Base-by-base conservation (phyloP, 169 alveolate species). In the Plasmodium relictum region DNA sequence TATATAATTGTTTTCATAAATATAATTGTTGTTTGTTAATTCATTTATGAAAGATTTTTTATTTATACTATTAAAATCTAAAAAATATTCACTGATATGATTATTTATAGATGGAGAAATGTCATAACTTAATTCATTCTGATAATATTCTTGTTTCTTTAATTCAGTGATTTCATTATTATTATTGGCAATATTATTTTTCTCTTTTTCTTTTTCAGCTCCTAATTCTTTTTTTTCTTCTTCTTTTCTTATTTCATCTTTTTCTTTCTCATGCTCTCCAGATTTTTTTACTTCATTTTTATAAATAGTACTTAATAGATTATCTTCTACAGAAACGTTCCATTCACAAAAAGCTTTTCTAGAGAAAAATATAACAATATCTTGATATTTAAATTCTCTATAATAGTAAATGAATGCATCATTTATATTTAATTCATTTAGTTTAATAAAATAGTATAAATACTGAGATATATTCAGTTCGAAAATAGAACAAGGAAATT, bases 401-500 rank as follows among this genome's bases (percentile, higher is more conserved):
- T 70, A 86, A 41, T 86, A 86, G 18, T 86, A 86, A 12, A 86
- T 44, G 58, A 70, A 86, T 7, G 87, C 87, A 58, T 86, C 87
- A 0, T 31, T 41, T 16, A 86, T 86, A 39, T 86, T 86, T 42
- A 70, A 26, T 3, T 86, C 92, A 37, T 86, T 86, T 2, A 86
- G 12, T 42, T 86, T 86, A 5, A 86, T 62, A 42, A 58, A 86
- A 44, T 41, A 71, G 44, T 86, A 86, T n/a, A 86, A 63, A 65
- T 59, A 74, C 2, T 69, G 92, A 1, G 92, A 86, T 1, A 66
- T 86, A 7, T 24, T 48, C 0, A 86, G 37, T 41, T 86, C 88
- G n/a, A 65, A 86, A 9, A 86, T 63, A 7, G 88, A 44, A 61
- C 92, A 86, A 1, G 92, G 92, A 26, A 86, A 86, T 20, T 65